These are phyloP conservation scores for Didymellaceae sp. DNA, from an alignment of 2,329 filamentous ascomycete genomes.

Conservation along the genomic window DNA sequence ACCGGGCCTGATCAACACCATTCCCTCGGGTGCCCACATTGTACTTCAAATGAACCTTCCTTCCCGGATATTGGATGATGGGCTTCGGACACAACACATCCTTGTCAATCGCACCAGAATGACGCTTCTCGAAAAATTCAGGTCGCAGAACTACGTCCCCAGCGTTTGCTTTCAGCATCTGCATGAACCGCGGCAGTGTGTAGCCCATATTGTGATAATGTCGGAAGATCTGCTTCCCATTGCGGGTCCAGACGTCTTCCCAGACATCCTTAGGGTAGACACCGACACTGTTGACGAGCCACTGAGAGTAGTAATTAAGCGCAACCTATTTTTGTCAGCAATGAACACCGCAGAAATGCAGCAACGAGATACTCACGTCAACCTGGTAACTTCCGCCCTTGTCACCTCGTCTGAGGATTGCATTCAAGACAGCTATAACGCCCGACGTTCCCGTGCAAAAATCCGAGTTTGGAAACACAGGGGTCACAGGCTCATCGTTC, in stretches of 20 bases:
- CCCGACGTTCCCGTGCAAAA: conserved; percentile 56
- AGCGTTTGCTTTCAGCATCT: conserved; percentile 50
- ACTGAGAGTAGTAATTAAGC: conserved; percentile 48
- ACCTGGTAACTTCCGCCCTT: conserved; percentile 52
- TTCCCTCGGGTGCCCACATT: conserved; percentile 60
- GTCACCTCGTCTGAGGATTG: conserved; percentile 49
- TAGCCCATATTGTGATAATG: conserved; percentile 59
- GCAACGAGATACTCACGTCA: conserved; percentile 54
- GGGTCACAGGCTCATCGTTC: conserved; percentile 53
- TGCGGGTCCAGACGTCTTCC: conserved; percentile 55
- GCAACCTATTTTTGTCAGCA: conserved; percentile 28
- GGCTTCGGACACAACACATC: conserved; percentile 54
- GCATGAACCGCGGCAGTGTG: conserved; percentile 50
- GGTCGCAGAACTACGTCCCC: conserved; percentile 53
- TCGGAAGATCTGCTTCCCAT: conserved; percentile 58
- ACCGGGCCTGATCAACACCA: conserved; percentile 56
- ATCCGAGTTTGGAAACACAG: conserved; percentile 54
- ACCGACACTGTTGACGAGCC: conserved; percentile 44
- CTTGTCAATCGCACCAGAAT: conserved; percentile 47
- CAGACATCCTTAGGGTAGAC: conserved; percentile 53
- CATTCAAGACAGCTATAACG: conserved; percentile 51
- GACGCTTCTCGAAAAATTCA: conserved; percentile 57
- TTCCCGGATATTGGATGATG: conserved; percentile 48
- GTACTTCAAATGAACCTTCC: conserved; percentile 48
- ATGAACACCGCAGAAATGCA: neutral